phyloP scores from a whole-genome alignment of 306 rosid genomes.

The Prunus mira region DNA sequence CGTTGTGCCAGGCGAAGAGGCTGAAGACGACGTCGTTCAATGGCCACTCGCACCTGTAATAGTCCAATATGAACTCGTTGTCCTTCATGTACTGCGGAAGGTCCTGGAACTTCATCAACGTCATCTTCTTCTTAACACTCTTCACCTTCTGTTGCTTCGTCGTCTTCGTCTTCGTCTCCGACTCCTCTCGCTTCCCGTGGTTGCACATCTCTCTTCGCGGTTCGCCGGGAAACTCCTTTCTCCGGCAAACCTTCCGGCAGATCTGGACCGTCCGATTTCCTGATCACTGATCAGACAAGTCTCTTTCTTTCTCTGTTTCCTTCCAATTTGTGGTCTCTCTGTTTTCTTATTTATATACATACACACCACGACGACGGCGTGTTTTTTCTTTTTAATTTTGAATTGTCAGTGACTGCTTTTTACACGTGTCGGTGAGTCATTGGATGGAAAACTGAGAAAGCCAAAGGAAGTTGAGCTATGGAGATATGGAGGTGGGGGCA shows the following conservation, averaged over 20 bases:
- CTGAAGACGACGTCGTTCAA: constrained; percentile 65
- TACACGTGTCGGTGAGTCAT: not conserved
- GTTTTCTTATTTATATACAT: not conserved
- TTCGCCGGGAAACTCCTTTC: too few relatives aligned
- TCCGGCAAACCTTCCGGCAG: constrained; percentile 5
- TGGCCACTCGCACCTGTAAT: constrained; percentile 90
- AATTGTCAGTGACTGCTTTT: not conserved
- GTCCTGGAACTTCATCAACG: constrained; percentile 61
- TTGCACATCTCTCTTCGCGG: not conserved
- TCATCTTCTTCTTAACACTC: not conserved
- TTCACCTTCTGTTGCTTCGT: too few relatives aligned
- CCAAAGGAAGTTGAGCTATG: not conserved
- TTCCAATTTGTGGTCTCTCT: not conserved
- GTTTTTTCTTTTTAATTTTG: not conserved
- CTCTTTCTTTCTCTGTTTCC: too few relatives aligned
- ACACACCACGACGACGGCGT: not conserved
- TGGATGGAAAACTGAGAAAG: not conserved
- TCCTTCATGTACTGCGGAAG: constrained; percentile 78
- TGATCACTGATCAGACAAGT: not conserved
- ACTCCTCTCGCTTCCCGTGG: not conserved
- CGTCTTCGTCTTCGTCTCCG: not conserved
- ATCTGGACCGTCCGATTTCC: constrained; percentile 13
- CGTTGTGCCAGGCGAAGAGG: constrained; percentile 82
- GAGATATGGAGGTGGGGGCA: not conserved
- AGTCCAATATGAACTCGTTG: constrained; percentile 74